A percentile compares a stretch with the other conserved stretches of the same genome.
Conservation (phyloP, 768 basidiomycete species). For the Suillus cothurnatus region DNA sequence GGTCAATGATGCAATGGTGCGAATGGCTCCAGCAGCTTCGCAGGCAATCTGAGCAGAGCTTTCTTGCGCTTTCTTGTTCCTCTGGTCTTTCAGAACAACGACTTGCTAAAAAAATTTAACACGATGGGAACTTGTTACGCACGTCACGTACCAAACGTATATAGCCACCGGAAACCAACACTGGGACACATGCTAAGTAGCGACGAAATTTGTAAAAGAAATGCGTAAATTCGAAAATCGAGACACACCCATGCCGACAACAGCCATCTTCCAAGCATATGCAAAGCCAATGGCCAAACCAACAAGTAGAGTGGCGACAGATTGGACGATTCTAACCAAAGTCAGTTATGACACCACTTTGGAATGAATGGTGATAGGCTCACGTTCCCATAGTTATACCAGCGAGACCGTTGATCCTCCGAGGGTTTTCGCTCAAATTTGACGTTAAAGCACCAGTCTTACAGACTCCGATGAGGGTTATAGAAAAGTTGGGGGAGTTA, state of each 20-base stretch:
- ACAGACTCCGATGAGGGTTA: background rate
- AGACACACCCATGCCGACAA: slow-evolving; percentile 75
- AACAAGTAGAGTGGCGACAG: slow-evolving; percentile 61
- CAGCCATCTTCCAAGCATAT: slow-evolving; percentile 76
- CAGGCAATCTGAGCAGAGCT: slow-evolving; percentile 85
- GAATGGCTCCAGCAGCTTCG: slow-evolving; percentile 87
- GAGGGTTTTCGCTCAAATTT: slow-evolving; percentile 80
- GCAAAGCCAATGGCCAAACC: slow-evolving; percentile 77
- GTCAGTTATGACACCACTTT: background rate
- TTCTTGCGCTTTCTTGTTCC: slow-evolving; percentile 80
- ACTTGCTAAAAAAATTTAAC: slow-evolving; percentile 50
- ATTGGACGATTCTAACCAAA: slow-evolving; percentile 69
- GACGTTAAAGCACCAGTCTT: slow-evolving; percentile 83
- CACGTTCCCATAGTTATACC: slow-evolving; percentile 84
- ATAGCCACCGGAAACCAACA: slow-evolving; percentile 72
- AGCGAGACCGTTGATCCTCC: slow-evolving; percentile 86
- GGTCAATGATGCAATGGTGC: slow-evolving; percentile 87
- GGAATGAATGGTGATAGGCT: slow-evolving; percentile 25
- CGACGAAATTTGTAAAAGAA: background rate
- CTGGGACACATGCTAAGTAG: slow-evolving; percentile 62
- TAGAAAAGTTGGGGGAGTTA: background rate
- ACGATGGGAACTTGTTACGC: no score
- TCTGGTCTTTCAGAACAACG: slow-evolving; percentile 84
- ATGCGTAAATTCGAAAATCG: background rate
- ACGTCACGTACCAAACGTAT: slow-evolving; percentile 66